Evolutionary conservation across 2,329 filamentous ascomycete species (phyloP), one percentile per base, ranked within the genome.

Genomic region (Rutstroemia sydowiana): DNA sequence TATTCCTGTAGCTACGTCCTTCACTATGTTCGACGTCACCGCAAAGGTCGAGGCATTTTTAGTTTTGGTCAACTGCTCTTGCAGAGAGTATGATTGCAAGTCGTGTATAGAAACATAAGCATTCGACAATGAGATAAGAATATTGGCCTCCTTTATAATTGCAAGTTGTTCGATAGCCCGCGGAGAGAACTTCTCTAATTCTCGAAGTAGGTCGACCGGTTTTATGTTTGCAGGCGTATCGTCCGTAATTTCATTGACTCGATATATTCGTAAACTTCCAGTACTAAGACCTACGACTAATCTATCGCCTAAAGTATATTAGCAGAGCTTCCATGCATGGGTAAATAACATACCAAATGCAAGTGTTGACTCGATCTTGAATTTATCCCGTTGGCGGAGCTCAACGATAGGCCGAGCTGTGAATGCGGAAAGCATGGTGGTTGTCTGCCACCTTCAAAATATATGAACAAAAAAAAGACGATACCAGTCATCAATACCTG

Each of bases 361-460:
- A 44, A 97, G 78, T 60, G 98, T 88, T 45, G 88, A 93, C 73
- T 98, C 93, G 71, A 98, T 95, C 76, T 87, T 93, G 60, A 88
- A 95, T 76, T 95, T 96, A 81, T 97, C 92, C 70, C 88, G 85
- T 70, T 84, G 84, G 74, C 87, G 91, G 65, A 98, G 86, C 87
- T 98, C 93, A 77, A 97, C 87, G 69, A 98, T 92, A 59, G 91
- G 88, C 66, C 88, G 87, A 74, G 93, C 91, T 63, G 87, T 95
- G 73, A 98, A 98, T 68, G 93, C 93, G 72, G 92, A 95, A 72
- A 98, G 85, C 93, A 96, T 96, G 71, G 75, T 76, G 69, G 55
- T 45, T 30, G 51, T 32, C 28, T 51, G 57, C 62, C 61, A 59
- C 60, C 59, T 59, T 59, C 42, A 53, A 48, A 28, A 44, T 40